These are phyloP conservation scores for Coprinopsis sp. DNA, from an alignment of 768 basidiomycete genomes.

Conservation along the genomic window DNA sequence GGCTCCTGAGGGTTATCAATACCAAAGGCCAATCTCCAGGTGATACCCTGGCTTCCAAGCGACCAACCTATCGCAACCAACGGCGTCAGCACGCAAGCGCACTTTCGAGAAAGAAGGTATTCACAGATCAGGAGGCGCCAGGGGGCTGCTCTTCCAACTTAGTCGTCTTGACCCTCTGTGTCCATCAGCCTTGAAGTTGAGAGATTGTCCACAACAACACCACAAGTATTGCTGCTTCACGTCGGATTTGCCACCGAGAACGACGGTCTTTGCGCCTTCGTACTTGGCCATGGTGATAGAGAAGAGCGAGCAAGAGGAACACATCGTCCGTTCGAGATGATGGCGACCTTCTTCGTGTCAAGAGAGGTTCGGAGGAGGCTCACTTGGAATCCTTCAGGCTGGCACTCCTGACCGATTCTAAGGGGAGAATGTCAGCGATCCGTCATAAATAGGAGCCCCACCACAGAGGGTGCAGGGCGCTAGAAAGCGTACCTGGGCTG, in stretches of 20 bases:
- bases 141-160: conserved; percentile 47
- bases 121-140: conserved; percentile 63
- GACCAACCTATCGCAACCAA: conserved; percentile 43
- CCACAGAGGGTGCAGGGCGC: neutral
- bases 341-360: conserved; percentile 49
- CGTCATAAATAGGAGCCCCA: neutral
- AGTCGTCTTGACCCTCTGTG: conserved; percentile 46
- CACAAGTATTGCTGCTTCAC: conserved; percentile 55
- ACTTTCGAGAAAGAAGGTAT: conserved; percentile 15
- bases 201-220: conserved; percentile 62
- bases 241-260: conserved; percentile 48
- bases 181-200: conserved; percentile 57
- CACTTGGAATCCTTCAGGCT: conserved; percentile 18
- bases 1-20: conserved; percentile 48
- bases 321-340: conserved; percentile 52
- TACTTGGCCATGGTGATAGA: conserved; percentile 58
- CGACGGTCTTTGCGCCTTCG: conserved; percentile 52
- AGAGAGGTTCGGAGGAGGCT: conserved; percentile 44
- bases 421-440: neutral
- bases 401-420: conserved; percentile 45
- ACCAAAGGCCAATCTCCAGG: conserved; percentile 60
- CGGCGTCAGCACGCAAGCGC: neutral
- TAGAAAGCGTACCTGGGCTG: conserved; percentile 41
- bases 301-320: neutral
- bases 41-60: conserved; percentile 57